phyloP scores from a whole-genome alignment of 1,284 basidiomycete species.

The Ceratobasidium sp. region DNA sequence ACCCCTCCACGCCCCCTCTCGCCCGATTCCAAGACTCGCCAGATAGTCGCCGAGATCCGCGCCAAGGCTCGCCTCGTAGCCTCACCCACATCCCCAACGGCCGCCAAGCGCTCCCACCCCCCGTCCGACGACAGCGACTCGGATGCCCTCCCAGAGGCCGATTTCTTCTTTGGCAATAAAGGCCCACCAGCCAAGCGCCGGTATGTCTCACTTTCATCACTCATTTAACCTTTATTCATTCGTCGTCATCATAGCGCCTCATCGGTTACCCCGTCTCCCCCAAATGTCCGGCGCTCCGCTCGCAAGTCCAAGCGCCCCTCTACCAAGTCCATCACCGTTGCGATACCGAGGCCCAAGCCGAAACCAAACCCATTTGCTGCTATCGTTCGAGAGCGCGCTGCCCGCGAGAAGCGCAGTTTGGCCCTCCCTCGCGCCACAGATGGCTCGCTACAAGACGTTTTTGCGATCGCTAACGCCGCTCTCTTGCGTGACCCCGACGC shows the following conservation, averaged over 20 bases:
- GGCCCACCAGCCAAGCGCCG: slow-evolving; percentile 23
- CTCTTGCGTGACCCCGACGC: slow-evolving; percentile 34
- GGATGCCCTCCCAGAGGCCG: slow-evolving; percentile 30
- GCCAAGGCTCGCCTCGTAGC: slow-evolving; percentile 16
- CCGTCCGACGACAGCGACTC: slow-evolving; percentile 15
- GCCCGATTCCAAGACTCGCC: slow-evolving; percentile 30
- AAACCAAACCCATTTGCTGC: slow-evolving; percentile 21
- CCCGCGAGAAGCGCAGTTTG: slow-evolving; percentile 19
- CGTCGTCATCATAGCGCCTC: slow-evolving; percentile 11
- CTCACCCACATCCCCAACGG: slow-evolving; percentile 3
- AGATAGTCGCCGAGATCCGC: slow-evolving; percentile 35
- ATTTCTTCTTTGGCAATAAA: slow-evolving; percentile 28
- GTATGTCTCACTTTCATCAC: slow-evolving; percentile 7
- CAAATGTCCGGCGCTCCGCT: background rate
- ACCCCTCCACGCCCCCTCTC: slow-evolving; percentile 19
- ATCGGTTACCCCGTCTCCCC: slow-evolving; percentile 20
- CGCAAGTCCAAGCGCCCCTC: slow-evolving; percentile 2
- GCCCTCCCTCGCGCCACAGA: slow-evolving; percentile 26
- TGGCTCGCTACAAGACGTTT: slow-evolving; percentile 12
- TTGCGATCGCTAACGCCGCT: slow-evolving; percentile 24
- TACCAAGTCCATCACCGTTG: background rate
- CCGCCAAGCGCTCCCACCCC: slow-evolving; percentile 22
- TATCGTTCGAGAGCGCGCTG: slow-evolving; percentile 1
- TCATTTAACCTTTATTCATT: background rate
- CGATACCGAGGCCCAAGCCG: slow-evolving; percentile 1